phyloP scores from a whole-genome alignment of 2,329 filamentous ascomycete species.

The Davidsoniella eucalypti region DNA sequence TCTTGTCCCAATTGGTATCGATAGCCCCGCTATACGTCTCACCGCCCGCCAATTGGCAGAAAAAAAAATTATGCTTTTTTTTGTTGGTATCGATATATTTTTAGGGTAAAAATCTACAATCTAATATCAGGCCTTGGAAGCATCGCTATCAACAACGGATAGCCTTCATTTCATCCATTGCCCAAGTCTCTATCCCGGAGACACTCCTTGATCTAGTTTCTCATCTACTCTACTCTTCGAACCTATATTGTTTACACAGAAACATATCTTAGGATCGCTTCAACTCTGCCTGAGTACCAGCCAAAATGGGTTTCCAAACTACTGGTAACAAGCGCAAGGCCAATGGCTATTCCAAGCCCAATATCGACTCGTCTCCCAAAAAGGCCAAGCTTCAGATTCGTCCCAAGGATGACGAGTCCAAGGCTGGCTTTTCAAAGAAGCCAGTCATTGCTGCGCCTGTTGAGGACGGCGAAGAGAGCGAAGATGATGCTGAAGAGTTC shows the following conservation, averaged over 20 bases:
- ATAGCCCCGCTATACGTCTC: too few relatives aligned
- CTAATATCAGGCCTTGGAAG: too few relatives aligned
- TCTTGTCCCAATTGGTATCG: too few relatives aligned
- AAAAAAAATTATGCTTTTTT: neutral
- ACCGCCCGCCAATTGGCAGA: too few relatives aligned
- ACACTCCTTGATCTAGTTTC: too few relatives aligned
- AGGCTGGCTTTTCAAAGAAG: constrained; percentile 16
- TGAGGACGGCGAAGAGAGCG: constrained; percentile 19
- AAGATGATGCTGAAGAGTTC: constrained; percentile 23
- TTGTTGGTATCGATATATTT: neutral
- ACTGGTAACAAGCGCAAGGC: constrained; percentile 42
- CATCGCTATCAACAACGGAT: too few relatives aligned
- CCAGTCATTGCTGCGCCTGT: constrained; percentile 18
- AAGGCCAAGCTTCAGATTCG: constrained; percentile 32
- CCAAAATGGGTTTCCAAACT: constrained; percentile 20
- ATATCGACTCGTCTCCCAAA: constrained; percentile 28
- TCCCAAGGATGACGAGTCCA: constrained; percentile 17
- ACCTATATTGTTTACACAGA: neutral
- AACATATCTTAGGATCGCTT: neutral
- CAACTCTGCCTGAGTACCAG: neutral
- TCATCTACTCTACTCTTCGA: too few relatives aligned
- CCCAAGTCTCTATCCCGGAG: neutral
- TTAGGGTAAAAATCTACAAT: neutral
- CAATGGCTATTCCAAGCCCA: constrained; percentile 27
- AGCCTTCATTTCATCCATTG: neutral